Percentiles rank a stretch among this genome's conserved stretches.
phyloP scores from a whole-genome alignment of 768 basidiomycete genomes.

The Trametes gibbosa region DNA sequence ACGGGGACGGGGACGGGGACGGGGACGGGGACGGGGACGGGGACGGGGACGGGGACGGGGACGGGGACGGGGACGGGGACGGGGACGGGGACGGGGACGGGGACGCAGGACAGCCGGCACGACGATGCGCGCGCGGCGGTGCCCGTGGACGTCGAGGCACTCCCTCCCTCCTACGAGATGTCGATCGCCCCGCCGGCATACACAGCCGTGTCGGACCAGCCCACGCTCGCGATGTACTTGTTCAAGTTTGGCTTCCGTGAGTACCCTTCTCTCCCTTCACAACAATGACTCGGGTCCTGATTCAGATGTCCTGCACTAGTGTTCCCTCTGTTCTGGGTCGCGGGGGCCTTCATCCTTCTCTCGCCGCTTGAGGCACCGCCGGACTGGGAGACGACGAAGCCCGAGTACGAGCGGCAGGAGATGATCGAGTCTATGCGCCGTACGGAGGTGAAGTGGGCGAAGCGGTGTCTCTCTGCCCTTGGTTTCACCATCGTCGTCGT shows the following conservation, averaged over 20 bases:
- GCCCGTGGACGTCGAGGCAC: constrained; percentile 13
- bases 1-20: too few species aligned
- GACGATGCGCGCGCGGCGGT: constrained; percentile 21
- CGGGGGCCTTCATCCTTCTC: constrained; percentile 39
- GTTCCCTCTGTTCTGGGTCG: constrained; percentile 49
- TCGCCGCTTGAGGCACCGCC: constrained; percentile 40
- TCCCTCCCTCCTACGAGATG: constrained; percentile 33
- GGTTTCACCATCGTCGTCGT: constrained; percentile 18
- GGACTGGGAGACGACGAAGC: constrained; percentile 36
- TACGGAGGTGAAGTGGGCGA: constrained; percentile 43
- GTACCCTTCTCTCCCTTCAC: constrained; percentile 24
- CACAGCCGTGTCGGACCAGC: constrained; percentile 34
- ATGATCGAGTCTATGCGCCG: constrained; percentile 33
- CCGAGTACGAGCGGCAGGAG: constrained; percentile 33
- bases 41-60: too few species aligned
- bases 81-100: too few species aligned
- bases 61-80: too few species aligned
- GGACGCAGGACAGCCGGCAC: constrained; percentile 33
- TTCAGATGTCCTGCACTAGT: too few species aligned
- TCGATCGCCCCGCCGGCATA: constrained; percentile 35
- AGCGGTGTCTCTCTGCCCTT: constrained; percentile 34
- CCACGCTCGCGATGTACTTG: constrained; percentile 45
- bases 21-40: too few species aligned
- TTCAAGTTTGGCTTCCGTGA: constrained; percentile 51
- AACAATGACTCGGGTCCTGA: too few species aligned